Evolutionary conservation across 108 stramenopile genomes (phyloP), one percentile per base, ranked within the genome.

Genomic region (Seminavis robusta): DNA sequence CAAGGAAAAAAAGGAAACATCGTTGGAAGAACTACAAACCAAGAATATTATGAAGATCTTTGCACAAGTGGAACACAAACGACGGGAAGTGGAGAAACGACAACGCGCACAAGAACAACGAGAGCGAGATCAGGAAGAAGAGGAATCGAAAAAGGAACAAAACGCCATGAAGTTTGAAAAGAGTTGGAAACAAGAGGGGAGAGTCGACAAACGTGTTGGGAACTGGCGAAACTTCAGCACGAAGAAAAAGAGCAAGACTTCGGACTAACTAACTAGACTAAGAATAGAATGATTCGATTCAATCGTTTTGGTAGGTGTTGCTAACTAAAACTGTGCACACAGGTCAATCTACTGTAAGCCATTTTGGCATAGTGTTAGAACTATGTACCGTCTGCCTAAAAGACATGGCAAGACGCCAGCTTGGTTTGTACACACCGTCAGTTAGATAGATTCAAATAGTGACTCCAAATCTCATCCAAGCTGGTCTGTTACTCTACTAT

Each of bases 221-320:
- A 93, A 88, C 77, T 93, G 92, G 92, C 61, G 92, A 42, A 78
- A 89, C 42, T 93, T 93, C 72, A 61, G 70, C 30, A 37, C 26
- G 27, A 71, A 75, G 21, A 77, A 69, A 45, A 62, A 62, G 39
- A 30, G 29, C 23, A 63, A 62, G n/a, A n/a, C n/a, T n/a, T n/a
- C n/a, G n/a, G n/a, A n/a, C n/a, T n/a, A n/a, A n/a, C n/a, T n/a
- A n/a, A n/a, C n/a, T n/a, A n/a, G n/a, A n/a, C n/a, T n/a, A n/a
- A n/a, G n/a, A n/a, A n/a, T n/a, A n/a, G n/a, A n/a, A n/a, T n/a
- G n/a, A n/a, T n/a, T n/a, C n/a, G n/a, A n/a, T n/a, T n/a, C n/a
- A n/a, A n/a, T n/a, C n/a, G n/a, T n/a, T n/a, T n/a, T n/a, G n/a
- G n/a, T n/a, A n/a, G n/a, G n/a, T n/a, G n/a, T n/a, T 4, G 29